phyloP scores from a whole-genome alignment of 768 basidiomycete species.

The Crepidotus variabilis region DNA sequence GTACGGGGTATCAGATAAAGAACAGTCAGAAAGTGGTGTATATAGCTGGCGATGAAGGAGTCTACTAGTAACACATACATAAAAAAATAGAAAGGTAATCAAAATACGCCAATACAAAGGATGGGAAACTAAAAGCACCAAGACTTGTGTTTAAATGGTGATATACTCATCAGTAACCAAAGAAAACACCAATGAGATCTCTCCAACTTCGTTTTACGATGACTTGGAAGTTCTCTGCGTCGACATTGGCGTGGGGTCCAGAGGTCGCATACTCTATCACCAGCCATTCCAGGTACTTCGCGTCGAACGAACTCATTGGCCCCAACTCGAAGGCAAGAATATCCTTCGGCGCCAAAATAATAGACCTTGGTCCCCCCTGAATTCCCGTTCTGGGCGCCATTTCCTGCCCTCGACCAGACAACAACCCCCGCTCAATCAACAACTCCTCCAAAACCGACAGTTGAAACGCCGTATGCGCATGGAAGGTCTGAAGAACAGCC shows the following conservation, averaged over 20 bases:
- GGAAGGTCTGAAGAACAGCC: conserved; percentile 64
- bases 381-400: neutral
- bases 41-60: neutral
- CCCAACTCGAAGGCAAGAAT: conserved; percentile 69
- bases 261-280: conserved; percentile 52
- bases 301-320: conserved; percentile 67
- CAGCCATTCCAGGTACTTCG: conserved; percentile 77
- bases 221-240: conserved; percentile 40
- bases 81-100: neutral
- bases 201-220: conserved; percentile 47
- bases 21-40: neutral
- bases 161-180: conserved; percentile 34
- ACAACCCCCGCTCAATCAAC: conserved; percentile 18
- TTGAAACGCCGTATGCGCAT: conserved; percentile 59
- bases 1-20: neutral
- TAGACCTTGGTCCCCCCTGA: conserved; percentile 18
- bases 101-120: neutral
- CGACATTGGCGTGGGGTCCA: conserved; percentile 38
- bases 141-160: neutral
- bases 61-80: neutral
- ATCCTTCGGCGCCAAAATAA: conserved; percentile 56
- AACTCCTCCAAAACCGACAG: conserved; percentile 42
- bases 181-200: conserved; percentile 42
- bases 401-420: conserved; percentile 2
- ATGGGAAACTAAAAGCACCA: neutral